Evolutionary conservation across 2,329 filamentous ascomycete species (phyloP), one percentile per base, ranked within the genome.

Genomic region (Fusarium dimerum): DNA sequence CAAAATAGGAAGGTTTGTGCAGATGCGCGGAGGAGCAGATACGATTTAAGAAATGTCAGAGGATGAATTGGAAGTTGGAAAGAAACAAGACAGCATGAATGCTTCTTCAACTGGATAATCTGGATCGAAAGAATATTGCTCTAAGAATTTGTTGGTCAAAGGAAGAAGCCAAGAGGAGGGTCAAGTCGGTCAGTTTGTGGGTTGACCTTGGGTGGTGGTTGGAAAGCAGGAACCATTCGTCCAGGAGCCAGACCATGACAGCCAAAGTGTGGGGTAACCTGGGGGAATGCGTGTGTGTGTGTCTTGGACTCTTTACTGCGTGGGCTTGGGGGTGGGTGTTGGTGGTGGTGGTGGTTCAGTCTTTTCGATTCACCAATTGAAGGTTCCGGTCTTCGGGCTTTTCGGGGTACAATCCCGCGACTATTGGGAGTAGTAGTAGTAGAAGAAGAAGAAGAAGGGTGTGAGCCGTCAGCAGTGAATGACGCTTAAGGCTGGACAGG

Each of bases 251-350:
- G n/a, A 34, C 38, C 39, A 42, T 41, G 42, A 45, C 41, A 45
- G 56, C 34, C 38, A 34, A 59, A 59, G 59, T 61, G 59, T 61
- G 59, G 59, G 59, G 59, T 61, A 61, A 61, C 59, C 56, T 52
- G 59, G 59, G 32, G 32, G 32, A 47, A 17, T 32, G 15, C n/a
- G 10, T 39, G 36, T 13, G 36, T 13, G 16, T 39, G 36, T 5
- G 36, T 9, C 16, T 39, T 13, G 36, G 36, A 39, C 20, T 26
- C 7, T 7, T 26, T 26, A 26, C 20, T 26, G 7, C 20, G 20
- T 26, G 20, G 20, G 20, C 20, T 26, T 26, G 20, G 20, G 20
- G 20, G 20, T 26, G n/a, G n/a, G n/a, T n/a, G n/a, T n/a, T n/a
- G 20, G 20, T 26, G 20, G 20, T 26, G 20, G 20, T 26, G 20